Evolutionary conservation across 2,329 filamentous ascomycete species (phyloP), one percentile per base, ranked within the genome.

Genomic region (Beauveria scarabaeidicola): DNA sequence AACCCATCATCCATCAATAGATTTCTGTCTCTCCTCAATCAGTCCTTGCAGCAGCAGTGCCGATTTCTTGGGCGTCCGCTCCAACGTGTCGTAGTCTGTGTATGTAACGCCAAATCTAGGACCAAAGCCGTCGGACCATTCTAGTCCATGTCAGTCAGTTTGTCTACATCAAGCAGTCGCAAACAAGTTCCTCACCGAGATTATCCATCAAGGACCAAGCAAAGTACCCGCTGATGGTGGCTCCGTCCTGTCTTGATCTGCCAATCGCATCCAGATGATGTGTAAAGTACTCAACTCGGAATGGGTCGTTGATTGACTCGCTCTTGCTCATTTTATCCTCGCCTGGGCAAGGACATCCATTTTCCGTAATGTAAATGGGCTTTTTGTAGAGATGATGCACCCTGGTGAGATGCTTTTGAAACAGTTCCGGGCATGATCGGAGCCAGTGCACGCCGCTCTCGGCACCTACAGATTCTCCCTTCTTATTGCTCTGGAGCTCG

Each of bases 121-220:
- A 1, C 69, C 70, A 50, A 70, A 76, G 4, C 74, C 74, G 40
- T 70, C 71, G 9, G 72, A 73, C 74, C 73, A 71, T 62, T 72
- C 65, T 64, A 65, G 38, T 43, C 5, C 7, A 19, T 1, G 38
- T 58, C 36, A 61, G 48, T 19, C n/a, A n/a, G n/a, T n/a, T n/a
- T 6, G 25, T 5, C 11, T 21, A 19, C 17, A 11, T 7, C 1
- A 27, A 9, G 8, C 15, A 23, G 41, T 1, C 8, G 17, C 8
- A 17, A 27, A 23, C n/a, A n/a, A 50, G 15, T 48, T 50, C 63
- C 68, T 58, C 65, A 71, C 70, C 72, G 41, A 73, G 67, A 44
- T 74, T 74, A 54, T 73, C 72, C 46, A 69, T 64, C 46, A 73
- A 66, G 8, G 67, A 69, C 73, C 72, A 74, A 1, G 66, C 72